A percentile compares a stretch with the other conserved stretches of the same genome.
Evolutionary conservation across 768 basidiomycete species (phyloP).

Genomic region (Ephemerocybe angulata): DNA sequence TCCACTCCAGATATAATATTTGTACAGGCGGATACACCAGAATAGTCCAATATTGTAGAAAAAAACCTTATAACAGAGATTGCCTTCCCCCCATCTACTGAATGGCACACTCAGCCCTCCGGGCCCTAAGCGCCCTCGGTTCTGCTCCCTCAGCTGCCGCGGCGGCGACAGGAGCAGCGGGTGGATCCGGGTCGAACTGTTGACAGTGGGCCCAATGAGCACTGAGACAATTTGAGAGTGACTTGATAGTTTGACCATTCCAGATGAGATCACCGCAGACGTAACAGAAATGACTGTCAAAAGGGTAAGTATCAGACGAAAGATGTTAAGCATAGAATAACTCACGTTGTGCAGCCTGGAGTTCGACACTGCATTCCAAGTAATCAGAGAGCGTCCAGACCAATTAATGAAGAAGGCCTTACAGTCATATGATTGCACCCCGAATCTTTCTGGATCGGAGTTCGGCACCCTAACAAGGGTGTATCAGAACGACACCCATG

Average conservation of each 20-base stretch:
- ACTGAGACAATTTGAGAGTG: not conserved
- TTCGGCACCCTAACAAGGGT: slow-evolving; percentile 1
- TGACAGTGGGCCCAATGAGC: not conserved
- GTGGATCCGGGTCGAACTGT: not conserved
- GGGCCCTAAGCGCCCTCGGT: not conserved
- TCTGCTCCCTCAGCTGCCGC: not conserved
- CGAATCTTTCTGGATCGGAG: slow-evolving; percentile 8
- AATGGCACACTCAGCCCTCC: not conserved
- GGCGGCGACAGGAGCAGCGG: not conserved
- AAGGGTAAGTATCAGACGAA: not conserved
- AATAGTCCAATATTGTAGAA: no score
- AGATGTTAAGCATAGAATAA: not conserved
- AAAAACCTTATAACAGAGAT: no score
- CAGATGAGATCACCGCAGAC: not conserved
- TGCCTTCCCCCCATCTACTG: no score
- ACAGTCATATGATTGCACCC: slow-evolving; percentile 13
- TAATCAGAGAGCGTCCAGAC: not conserved
- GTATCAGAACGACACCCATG: not conserved
- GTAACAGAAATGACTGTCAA: not conserved
- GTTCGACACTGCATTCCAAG: not conserved
- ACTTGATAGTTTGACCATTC: not conserved
- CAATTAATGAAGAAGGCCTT: not conserved
- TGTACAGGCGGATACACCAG: no score
- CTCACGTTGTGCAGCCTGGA: not conserved
- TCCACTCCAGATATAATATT: no score